Conservation (phyloP, 2,329 filamentous ascomycete genomes). For the Penicillium sp. region DNA sequence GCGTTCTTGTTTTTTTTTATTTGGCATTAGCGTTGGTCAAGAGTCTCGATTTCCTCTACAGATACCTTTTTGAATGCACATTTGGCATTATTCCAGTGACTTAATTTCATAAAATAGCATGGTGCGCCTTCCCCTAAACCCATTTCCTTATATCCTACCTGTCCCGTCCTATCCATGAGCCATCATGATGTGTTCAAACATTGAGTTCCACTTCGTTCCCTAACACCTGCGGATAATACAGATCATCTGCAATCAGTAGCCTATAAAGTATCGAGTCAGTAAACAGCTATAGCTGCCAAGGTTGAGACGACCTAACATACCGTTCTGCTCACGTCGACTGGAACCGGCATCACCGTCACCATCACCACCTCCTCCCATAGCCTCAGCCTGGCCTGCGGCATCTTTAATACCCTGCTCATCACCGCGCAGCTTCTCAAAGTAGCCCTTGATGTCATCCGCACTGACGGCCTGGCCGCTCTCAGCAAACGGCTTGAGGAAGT, state of each 20-base stretch:
- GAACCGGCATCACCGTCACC: constrained; percentile 28
- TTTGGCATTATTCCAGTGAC: not conserved
- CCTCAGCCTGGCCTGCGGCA: constrained; percentile 53
- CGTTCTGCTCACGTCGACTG: constrained; percentile 46
- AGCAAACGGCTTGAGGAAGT: constrained; percentile 88
- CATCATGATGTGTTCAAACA: not conserved
- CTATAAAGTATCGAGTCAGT: constrained; percentile 2
- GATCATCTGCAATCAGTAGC: constrained; percentile 4
- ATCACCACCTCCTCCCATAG: constrained; percentile 26
- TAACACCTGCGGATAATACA: not conserved
- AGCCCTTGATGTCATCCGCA: constrained; percentile 92
- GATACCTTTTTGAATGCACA: constrained; percentile 11
- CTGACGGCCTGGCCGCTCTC: constrained; percentile 83
- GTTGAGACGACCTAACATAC: constrained; percentile 27
- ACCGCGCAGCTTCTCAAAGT: constrained; percentile 90
- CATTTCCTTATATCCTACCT: not conserved
- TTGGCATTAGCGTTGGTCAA: constrained; percentile 3
- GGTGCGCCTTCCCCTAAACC: not conserved
- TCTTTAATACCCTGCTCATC: constrained; percentile 71
- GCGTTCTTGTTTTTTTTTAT: not conserved
- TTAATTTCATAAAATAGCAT: not conserved
- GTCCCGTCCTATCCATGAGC: not conserved
- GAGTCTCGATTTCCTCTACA: not conserved
- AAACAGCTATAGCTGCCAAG: not conserved
- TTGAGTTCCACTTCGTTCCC: not conserved